Percentiles rank a stretch among this genome's conserved stretches.
Conservation (phyloP, 441 rosid species). For the Hypseocharis bilobata region DNA sequence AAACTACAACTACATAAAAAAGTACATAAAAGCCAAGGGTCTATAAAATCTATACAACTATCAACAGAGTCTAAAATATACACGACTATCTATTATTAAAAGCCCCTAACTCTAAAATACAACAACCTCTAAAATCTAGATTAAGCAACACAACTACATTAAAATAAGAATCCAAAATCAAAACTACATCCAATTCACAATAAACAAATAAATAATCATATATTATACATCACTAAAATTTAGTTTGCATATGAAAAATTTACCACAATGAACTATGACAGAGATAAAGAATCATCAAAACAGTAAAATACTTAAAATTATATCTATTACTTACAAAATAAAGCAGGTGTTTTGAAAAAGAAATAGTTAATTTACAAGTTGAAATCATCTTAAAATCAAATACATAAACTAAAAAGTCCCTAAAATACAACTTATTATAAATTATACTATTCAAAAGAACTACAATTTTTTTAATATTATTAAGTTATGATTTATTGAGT, state of each 20-base stretch:
- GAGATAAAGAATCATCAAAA: no score
- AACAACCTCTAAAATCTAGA: neutral
- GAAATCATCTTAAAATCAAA: neutral
- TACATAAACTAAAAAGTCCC: neutral
- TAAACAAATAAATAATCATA: no score
- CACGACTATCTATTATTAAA: neutral
- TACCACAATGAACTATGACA: no score
- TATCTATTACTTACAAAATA: no score
- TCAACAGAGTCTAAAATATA: neutral
- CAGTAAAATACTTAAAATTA: no score
- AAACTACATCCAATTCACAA: no score
- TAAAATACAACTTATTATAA: no score
- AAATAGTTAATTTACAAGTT: neutral
- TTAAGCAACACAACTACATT: neutral
- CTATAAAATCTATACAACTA: neutral
- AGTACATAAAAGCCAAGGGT: neutral
- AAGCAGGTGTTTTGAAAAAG: neutral
- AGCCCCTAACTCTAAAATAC: neutral
- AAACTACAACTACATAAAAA: neutral
- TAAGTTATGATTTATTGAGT: no score
- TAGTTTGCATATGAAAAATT: no score
- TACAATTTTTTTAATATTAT: no score
- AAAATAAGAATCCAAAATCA: neutral
- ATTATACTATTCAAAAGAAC: no score
- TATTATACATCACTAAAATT: no score